Evolutionary conservation across 345 rosid genomes (phyloP), one percentile per base, ranked within the genome.

Genomic region (Citrus hindsii): DNA sequence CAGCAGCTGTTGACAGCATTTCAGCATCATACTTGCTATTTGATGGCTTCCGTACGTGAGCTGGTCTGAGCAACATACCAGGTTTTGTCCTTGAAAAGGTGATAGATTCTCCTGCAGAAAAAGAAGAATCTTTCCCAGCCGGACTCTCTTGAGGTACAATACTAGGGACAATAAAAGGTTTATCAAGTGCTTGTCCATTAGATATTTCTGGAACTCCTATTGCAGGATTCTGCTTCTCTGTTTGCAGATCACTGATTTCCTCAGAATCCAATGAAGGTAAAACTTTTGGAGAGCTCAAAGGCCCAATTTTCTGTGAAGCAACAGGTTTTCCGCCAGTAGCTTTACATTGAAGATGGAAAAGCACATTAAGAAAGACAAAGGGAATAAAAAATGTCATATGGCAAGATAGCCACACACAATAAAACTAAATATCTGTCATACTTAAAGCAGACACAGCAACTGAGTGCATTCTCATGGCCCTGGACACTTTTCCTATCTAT

Each of bases 51-150:
- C 87, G 90, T 28, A 80, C 71, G 85, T 92, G 91, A 85, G 95
- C 93, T 33, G 99, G 99, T 84, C 90, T 92, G 60, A 94, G 92
- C 79, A 92, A 82, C 99, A 96, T 92, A 35, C 99, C 98, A 2
- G 97, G 97, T 77, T 84, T 94, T 28, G 99, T 96, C 90, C 79
- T 92, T 74, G 95, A 89, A 86, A 92, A 94, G 67, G 97, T 84
- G 81, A 96, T 86, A 72, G 91, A 86, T 80, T 92, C 98, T 82
- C 73, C 87, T 84, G 71, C 86, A 38, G 92, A 79, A 79, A 82
- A 82, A 27, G 82, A 77, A 60, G 85, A 71, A 25, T 87, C 92
- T 79, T 91, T 93, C 70, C 79, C 89, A 32, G 76, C 74, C 10
- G 85, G 85, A 85, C 66, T 84, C 67, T 89, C 93, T 48, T 9